Conservation (phyloP, 257 asterid species). For the Solanum dulcamara region DNA sequence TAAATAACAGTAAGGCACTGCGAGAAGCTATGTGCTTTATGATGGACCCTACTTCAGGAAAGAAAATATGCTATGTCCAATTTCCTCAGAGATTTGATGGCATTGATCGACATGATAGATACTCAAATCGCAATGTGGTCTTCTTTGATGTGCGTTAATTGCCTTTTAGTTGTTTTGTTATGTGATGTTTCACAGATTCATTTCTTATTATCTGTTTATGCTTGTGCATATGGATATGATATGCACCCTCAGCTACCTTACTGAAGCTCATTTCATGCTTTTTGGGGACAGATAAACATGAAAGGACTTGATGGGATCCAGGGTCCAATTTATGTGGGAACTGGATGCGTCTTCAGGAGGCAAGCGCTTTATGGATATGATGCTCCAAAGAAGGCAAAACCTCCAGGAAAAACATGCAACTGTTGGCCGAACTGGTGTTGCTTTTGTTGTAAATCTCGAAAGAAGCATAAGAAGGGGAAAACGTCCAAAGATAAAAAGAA, state of each 20-base stretch:
- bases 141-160: slow-evolving; percentile 46
- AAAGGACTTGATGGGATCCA: slow-evolving; percentile 73
- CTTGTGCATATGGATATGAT: neutral
- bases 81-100: slow-evolving; percentile 75
- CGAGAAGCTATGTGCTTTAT: slow-evolving; percentile 69
- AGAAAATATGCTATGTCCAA: slow-evolving; percentile 65
- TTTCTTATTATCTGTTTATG: neutral
- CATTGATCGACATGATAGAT: slow-evolving; percentile 49
- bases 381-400: slow-evolving; percentile 47
- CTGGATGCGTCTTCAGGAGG: slow-evolving; percentile 66
- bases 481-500: slow-evolving; percentile 29
- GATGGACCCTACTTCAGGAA: slow-evolving; percentile 66
- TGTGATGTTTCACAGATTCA: neutral
- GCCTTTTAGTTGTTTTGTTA: neutral
- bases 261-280: neutral
- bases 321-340: slow-evolving; percentile 70
- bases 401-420: slow-evolving; percentile 47
- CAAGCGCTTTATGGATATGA: slow-evolving; percentile 62
- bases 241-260: neutral
- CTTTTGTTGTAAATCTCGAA: slow-evolving; percentile 33
- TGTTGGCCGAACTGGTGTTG: slow-evolving; percentile 51
- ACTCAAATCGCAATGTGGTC: slow-evolving; percentile 56
- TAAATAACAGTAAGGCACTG: slow-evolving; percentile 56
- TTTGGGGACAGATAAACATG: slow-evolving; percentile 49
- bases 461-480: slow-evolving; percentile 27